These are phyloP conservation scores for Chaetoceros tenuissimus DNA, from an alignment of 108 stramenopile species.

Conservation along the genomic window DNA sequence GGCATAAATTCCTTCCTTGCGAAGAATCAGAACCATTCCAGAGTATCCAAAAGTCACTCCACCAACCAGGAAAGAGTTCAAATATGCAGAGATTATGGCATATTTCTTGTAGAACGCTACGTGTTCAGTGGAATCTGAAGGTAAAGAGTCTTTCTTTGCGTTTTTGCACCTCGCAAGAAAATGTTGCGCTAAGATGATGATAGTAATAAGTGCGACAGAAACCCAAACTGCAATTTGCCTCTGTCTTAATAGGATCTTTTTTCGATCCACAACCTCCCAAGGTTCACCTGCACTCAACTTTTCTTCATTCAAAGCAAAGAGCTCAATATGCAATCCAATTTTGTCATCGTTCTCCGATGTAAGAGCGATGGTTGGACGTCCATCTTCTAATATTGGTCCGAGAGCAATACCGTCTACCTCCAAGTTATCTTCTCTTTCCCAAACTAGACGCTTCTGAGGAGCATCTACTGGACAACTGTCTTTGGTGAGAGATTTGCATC, in stretches of 20 bases:
- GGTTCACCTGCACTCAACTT: not conserved
- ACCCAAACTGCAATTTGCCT: not conserved
- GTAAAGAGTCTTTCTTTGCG: not conserved
- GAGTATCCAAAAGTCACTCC: constrained; percentile 10
- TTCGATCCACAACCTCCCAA: not conserved
- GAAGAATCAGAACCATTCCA: constrained; percentile 10
- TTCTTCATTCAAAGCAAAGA: constrained; percentile 5
- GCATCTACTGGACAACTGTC: constrained; percentile 7
- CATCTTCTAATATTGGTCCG: not conserved
- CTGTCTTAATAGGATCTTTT: not conserved
- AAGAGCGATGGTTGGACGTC: constrained; percentile 5
- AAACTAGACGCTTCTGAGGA: constrained; percentile 6
- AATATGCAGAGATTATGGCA: constrained; percentile 2
- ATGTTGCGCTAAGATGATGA: not conserved
- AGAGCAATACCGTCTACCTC: constrained; percentile 8
- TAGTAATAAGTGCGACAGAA: not conserved
- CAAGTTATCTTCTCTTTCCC: constrained; percentile 6
- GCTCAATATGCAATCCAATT: constrained; percentile 9
- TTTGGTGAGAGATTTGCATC: not conserved
- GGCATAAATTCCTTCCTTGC: constrained; percentile 13
- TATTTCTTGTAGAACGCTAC: not conserved
- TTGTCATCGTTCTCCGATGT: constrained; percentile 8
- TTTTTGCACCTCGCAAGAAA: not conserved
- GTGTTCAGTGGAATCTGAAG: not conserved
- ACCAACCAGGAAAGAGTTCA: constrained; percentile 13